A percentile compares a stretch with the other conserved stretches of the same genome.
Evolutionary conservation across 1,284 basidiomycete genomes (phyloP).

Genomic region (Chalciporus sp.): DNA sequence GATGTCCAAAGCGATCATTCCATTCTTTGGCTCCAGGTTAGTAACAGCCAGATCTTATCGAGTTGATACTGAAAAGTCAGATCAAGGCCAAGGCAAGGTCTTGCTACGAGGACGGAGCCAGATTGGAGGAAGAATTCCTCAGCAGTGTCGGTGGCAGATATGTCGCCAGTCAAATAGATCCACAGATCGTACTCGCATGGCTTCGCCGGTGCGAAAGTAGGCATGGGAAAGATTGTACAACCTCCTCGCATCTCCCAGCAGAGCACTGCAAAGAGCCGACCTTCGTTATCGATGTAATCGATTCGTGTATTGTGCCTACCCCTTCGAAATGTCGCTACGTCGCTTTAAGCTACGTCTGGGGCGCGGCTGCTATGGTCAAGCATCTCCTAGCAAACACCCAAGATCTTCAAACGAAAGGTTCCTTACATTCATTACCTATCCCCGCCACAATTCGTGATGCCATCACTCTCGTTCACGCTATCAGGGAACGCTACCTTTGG

Average conservation of each 20-base stretch:
- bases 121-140: conserved; percentile 13
- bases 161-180: conserved; percentile 3
- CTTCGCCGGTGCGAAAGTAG: conserved; percentile 19
- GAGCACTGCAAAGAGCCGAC: not conserved
- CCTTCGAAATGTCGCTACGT: conserved; percentile 22
- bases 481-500: conserved; percentile 29
- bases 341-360: conserved; percentile 27
- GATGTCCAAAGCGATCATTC: not conserved
- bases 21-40: conserved; percentile 18
- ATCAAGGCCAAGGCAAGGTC: conserved; percentile 14
- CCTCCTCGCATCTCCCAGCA: not conserved
- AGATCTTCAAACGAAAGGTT: conserved; percentile 10
- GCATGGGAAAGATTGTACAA: conserved; percentile 12
- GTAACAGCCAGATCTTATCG: not conserved
- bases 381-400: conserved; percentile 16
- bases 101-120: not conserved
- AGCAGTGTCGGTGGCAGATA: conserved; percentile 17
- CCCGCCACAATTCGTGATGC: conserved; percentile 25
- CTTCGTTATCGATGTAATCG: conserved; percentile 19
- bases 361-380: conserved; percentile 9
- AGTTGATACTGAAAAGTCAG: not conserved
- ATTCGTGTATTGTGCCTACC: conserved; percentile 19
- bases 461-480: conserved; percentile 17
- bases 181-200: conserved; percentile 16
- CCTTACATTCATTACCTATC: conserved; percentile 10